Conservation (phyloP, 805 yeast genomes). For the Sugiyamaella chiloensis region DNA sequence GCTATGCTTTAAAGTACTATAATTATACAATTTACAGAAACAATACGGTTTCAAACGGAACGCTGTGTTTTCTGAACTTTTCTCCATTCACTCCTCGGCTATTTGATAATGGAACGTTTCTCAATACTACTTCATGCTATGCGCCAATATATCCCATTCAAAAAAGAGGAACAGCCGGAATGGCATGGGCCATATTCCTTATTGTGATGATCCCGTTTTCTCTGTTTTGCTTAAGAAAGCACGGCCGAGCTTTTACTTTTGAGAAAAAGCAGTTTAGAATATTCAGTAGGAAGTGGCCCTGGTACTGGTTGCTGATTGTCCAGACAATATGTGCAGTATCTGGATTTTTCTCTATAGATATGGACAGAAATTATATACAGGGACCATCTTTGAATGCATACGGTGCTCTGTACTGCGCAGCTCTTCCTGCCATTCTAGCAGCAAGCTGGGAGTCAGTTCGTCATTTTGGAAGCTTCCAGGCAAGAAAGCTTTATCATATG, state of each 20-base stretch:
- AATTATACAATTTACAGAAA: conserved; percentile 26
- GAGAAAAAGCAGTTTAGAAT: conserved; percentile 25
- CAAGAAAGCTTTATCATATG: conserved; percentile 25
- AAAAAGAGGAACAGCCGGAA: conserved; percentile 28
- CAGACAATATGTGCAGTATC: conserved; percentile 27
- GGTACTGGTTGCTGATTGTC: conserved; percentile 30
- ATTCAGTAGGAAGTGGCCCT: conserved; percentile 29
- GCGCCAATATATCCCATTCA: conserved; percentile 24
- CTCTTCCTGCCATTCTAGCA: conserved; percentile 23
- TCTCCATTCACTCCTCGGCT: conserved; percentile 24
- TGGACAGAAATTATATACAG: conserved; percentile 30
- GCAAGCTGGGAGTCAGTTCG: conserved; percentile 29
- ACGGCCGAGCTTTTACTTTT: conserved; percentile 21
- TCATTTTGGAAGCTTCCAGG: conserved; percentile 32
- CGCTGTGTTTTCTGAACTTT: conserved; percentile 29
- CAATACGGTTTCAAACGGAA: conserved; percentile 30
- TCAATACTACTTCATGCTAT: conserved; percentile 25
- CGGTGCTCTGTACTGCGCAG: conserved; percentile 25
- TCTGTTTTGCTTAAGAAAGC: conserved; percentile 28
- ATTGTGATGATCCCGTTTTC: conserved; percentile 24
- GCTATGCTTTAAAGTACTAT: conserved; percentile 18
- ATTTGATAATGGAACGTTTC: conserved; percentile 24
- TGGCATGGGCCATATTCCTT: conserved; percentile 24
- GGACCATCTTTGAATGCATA: conserved; percentile 26
- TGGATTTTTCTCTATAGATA: conserved; percentile 30